Conservation (phyloP, 192 early-diverging fungal species). For the Backusella psychrophila region DNA sequence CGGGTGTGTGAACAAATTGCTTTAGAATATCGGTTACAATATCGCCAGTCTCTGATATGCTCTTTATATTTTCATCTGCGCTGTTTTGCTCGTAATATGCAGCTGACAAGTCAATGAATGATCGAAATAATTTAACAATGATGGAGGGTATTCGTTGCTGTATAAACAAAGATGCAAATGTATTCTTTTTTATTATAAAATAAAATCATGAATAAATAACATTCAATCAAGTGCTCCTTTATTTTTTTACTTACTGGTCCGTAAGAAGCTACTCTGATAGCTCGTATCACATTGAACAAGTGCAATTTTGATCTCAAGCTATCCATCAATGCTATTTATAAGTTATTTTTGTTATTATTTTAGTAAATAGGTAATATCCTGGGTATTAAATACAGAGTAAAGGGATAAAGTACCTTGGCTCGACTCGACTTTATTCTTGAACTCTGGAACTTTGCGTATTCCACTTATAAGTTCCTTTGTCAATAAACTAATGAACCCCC, state of each 20-base stretch:
- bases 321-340: conserved; percentile 30
- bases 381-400: not conserved
- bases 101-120: conserved; percentile 38
- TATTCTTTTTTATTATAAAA: conserved; percentile 14
- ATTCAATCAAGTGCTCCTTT: not conserved
- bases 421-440: conserved; percentile 19
- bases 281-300: conserved; percentile 39
- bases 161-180: conserved; percentile 34
- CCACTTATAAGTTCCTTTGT: conserved; percentile 33
- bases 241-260: conserved; percentile 43
- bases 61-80: conserved; percentile 11
- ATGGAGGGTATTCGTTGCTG: conserved; percentile 40
- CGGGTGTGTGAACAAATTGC: conserved; percentile 33
- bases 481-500: conserved; percentile 27
- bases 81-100: conserved; percentile 8
- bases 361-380: conserved; percentile 4
- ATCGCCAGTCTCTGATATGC: conserved; percentile 23
- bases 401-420: conserved; percentile 29
- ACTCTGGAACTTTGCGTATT: conserved; percentile 35
- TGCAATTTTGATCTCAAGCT: conserved; percentile 32
- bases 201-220: not conserved
- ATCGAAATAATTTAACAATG: conserved; percentile 38
- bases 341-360: not conserved
- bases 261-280: conserved; percentile 44
- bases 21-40: conserved; percentile 34